Conservation (phyloP, 257 asterid genomes). For the Solanum clarkiae region DNA sequence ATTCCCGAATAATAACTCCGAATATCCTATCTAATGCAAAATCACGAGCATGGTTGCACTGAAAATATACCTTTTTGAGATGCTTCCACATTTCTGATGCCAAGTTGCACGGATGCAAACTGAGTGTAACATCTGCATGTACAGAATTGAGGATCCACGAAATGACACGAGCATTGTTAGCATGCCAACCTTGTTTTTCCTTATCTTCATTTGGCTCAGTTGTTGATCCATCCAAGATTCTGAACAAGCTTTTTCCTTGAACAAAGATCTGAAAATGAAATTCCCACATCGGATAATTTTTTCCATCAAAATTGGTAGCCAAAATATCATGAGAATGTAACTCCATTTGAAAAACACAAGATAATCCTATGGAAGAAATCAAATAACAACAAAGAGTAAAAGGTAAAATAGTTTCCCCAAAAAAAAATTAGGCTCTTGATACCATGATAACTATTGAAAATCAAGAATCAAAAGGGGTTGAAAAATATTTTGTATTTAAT, state of each 20-base stretch:
- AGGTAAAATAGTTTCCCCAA: too few relatives aligned
- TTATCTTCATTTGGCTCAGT: neutral
- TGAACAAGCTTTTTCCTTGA: neutral
- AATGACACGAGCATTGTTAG: too few relatives aligned
- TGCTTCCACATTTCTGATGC: too few relatives aligned
- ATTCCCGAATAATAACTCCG: too few relatives aligned
- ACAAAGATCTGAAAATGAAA: neutral
- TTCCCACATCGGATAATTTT: neutral
- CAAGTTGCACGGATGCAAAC: too few relatives aligned
- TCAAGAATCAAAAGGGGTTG: neutral
- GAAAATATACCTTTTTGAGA: too few relatives aligned
- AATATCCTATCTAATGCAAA: too few relatives aligned
- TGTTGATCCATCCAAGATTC: neutral
- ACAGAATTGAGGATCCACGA: too few relatives aligned
- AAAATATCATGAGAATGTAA: neutral
- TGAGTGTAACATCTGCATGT: too few relatives aligned
- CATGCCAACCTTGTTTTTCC: neutral
- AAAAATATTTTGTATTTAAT: too few relatives aligned
- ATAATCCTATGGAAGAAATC: neutral
- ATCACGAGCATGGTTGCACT: too few relatives aligned
- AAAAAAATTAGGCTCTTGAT: neutral
- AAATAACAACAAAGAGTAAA: neutral
- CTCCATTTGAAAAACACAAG: neutral
- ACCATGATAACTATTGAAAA: neutral
- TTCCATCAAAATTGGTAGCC: neutral